Evolutionary conservation across 2,329 filamentous ascomycete species (phyloP), one percentile per base, ranked within the genome.

Genomic region (Talaromyces pinophilus): DNA sequence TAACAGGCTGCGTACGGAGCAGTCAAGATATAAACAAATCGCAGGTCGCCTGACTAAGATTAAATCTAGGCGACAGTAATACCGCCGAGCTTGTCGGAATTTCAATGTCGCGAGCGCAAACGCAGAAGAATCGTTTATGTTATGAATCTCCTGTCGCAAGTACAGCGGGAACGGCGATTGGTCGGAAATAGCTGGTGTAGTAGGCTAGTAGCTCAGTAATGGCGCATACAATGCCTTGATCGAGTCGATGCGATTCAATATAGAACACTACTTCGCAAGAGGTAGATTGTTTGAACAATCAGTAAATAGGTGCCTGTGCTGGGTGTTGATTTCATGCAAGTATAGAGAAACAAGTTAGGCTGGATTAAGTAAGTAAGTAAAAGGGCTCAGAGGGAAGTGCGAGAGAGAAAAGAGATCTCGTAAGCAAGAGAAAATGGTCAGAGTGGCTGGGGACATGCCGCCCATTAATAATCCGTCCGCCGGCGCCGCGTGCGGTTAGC

Each of bases 371-470:
- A 60, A 46, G 60, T 50, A 19, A 52, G 5, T 7, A 42, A 13
- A 35, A 35, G 10, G 8, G 30, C 30, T 7, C 59, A 38, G 67
- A 3, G 55, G 10, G 33, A 33, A 10, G 2, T 7, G 7, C 7
- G 13, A 40, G 22, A 59, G 55, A 40, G 7, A 59, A 25, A 52
- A 72, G 69, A 69, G 75, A 76, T 77, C 74, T 75, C 76, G 76
- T 77, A 77, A 77, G 75, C 76, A 54, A 54, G 50, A 77, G 69
- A 64, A 66, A 63, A 60, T 22, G 38, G 64, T 33, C 50, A 44
- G 48, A 63, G 28, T 30, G 46, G 68, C 69, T 61, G 50, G 50
- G 50, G 50, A 33, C 50, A 54, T 55, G 66, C 61, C 48, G 64
- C 38, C 25, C 40, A 60, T 60, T 60, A 60, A 44, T 60, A 60